Percentiles rank a stretch among this genome's conserved stretches.
Evolutionary conservation across 106 monocot species (phyloP).

Genomic region (Dendrobium chrysotoxum): DNA sequence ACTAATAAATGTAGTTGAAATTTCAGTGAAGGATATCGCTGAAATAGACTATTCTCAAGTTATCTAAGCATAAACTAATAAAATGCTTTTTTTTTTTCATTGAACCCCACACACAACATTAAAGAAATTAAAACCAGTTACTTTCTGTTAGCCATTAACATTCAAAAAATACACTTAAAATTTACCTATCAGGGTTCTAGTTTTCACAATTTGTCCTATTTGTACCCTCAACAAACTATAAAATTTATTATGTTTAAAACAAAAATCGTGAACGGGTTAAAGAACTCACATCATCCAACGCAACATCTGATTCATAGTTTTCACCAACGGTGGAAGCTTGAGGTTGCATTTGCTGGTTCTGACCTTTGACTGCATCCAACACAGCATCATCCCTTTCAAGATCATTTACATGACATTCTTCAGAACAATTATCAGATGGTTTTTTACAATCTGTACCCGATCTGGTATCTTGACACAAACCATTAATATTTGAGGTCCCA

Average conservation of each 20-base stretch:
- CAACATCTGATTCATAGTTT: slow-evolving; percentile 3
- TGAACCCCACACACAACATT: background rate
- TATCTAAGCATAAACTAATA: background rate
- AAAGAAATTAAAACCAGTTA: slow-evolving; percentile 3
- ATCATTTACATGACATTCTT: background rate
- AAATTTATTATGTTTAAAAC: background rate
- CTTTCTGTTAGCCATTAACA: background rate
- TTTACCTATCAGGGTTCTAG: background rate
- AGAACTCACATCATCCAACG: slow-evolving; percentile 7
- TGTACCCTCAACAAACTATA: background rate
- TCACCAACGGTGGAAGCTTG: background rate
- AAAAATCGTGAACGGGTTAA: background rate
- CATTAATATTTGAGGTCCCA: background rate
- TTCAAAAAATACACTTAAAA: background rate
- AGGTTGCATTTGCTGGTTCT: background rate
- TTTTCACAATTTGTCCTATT: background rate
- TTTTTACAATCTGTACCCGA: background rate
- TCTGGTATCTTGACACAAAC: background rate
- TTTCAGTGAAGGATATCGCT: background rate
- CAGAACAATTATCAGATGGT: background rate
- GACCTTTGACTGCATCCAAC: background rate
- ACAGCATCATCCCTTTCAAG: background rate
- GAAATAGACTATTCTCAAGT: background rate
- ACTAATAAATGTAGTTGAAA: background rate
- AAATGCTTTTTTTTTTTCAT: background rate